phyloP scores from a whole-genome alignment of 345 rosid genomes.

The Eucalyptus brandiana region DNA sequence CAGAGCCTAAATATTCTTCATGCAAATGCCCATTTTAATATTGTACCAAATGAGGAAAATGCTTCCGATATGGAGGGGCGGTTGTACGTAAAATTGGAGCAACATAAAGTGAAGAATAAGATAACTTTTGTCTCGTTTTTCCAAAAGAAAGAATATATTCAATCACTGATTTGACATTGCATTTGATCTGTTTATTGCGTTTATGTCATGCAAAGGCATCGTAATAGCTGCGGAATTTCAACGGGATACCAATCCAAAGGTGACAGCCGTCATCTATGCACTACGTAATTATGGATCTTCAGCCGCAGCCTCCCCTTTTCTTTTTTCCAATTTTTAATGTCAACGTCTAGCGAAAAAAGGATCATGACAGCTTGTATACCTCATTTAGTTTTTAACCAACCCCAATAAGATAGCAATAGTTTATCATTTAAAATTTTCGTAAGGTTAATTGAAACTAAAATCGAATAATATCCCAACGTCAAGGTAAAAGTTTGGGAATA shows the following conservation, averaged over 20 bases:
- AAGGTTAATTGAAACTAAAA: too few species aligned
- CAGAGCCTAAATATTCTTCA: background rate
- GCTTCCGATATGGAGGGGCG: background rate
- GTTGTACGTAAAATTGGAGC: background rate
- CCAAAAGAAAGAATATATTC: background rate
- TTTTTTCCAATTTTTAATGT: background rate
- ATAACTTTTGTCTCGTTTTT: background rate
- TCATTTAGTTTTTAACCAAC: background rate
- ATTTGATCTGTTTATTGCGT: background rate
- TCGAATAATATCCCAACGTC: background rate
- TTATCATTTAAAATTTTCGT: too few species aligned
- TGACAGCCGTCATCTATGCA: background rate
- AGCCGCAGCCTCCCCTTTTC: background rate
- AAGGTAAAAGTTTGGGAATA: background rate
- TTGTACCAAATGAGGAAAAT: background rate
- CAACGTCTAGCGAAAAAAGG: background rate
- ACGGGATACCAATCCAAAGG: background rate
- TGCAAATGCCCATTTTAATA: background rate
- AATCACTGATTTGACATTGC: background rate
- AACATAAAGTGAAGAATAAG: background rate
- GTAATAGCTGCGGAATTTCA: background rate
- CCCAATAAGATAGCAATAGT: background rate
- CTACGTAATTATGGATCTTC: background rate
- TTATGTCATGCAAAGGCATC: background rate
- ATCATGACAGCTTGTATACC: background rate